phyloP scores from a whole-genome alignment of 768 basidiomycete genomes.

The Mycena floridula region DNA sequence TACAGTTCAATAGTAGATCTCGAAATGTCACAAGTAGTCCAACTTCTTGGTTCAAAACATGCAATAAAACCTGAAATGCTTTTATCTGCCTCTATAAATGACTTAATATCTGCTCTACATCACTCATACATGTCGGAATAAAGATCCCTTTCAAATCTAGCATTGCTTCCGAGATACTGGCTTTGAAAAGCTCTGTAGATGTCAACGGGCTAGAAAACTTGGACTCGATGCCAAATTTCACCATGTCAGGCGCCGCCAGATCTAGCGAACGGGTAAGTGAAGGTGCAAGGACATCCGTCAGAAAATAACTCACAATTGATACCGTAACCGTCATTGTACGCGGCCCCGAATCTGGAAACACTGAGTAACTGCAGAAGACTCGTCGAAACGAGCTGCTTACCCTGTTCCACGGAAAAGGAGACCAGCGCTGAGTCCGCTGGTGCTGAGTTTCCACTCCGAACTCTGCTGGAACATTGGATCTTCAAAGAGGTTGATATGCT shows the following conservation, averaged over 20 bases:
- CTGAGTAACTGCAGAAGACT: not conserved
- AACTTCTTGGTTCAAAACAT: too few species aligned
- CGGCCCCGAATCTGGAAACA: constrained; percentile 61
- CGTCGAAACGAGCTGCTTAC: constrained; percentile 28
- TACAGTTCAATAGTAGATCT: too few species aligned
- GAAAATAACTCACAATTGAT: constrained; percentile 68
- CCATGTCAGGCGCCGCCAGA: constrained; percentile 64
- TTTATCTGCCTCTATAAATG: too few species aligned
- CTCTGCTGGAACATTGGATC: constrained; percentile 72
- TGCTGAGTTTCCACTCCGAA: constrained; percentile 83
- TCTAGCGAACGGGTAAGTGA: constrained; percentile 42
- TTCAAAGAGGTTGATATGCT: constrained; percentile 60
- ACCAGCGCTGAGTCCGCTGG: constrained; percentile 85
- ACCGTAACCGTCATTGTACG: constrained; percentile 84
- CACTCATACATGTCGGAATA: too few species aligned
- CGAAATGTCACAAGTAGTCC: too few species aligned
- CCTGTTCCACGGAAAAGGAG: constrained; percentile 86
- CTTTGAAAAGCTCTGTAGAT: constrained; percentile 64
- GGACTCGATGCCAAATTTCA: constrained; percentile 94
- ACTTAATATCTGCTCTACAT: too few species aligned
- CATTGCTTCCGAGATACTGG: constrained; percentile 54
- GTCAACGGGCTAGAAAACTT: constrained; percentile 68
- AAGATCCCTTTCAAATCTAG: constrained; percentile 56
- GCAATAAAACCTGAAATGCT: too few species aligned
- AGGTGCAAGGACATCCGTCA: not conserved